Conservation (phyloP, 2,329 filamentous ascomycete species). For the Lasiodiplodia gonubiensis region DNA sequence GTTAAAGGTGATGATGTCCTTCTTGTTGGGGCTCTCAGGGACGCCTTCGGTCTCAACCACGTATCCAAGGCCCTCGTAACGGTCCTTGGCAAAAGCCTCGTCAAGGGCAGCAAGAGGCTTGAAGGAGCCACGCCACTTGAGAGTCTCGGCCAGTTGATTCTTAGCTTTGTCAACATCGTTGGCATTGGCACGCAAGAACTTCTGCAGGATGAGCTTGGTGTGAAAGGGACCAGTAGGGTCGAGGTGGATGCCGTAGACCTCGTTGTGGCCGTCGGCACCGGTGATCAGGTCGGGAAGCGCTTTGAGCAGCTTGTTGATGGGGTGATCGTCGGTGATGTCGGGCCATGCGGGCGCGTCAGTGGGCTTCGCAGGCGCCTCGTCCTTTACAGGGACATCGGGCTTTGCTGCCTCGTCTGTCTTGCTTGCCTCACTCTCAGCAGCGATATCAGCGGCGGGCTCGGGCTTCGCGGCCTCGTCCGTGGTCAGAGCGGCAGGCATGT, state of each 20-base stretch:
- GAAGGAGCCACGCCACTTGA: constrained; percentile 81
- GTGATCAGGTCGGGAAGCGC: constrained; percentile 64
- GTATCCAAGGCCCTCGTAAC: constrained; percentile 81
- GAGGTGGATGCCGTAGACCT: constrained; percentile 86
- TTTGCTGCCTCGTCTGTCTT: background rate
- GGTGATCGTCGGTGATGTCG: constrained; percentile 45
- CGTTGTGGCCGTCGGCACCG: constrained; percentile 63
- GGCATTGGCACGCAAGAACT: constrained; percentile 90
- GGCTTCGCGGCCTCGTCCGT: constrained; percentile 1
- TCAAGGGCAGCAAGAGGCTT: constrained; percentile 71
- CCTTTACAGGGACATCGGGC: background rate
- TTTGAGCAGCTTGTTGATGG: constrained; percentile 62
- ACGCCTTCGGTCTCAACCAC: constrained; percentile 71
- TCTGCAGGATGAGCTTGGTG: constrained; percentile 84
- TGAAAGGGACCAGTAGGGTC: constrained; percentile 62
- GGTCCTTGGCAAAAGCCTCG: constrained; percentile 66
- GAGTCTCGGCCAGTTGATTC: constrained; percentile 77
- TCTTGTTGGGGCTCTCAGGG: constrained; percentile 58
- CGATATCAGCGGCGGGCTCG: constrained; percentile 1
- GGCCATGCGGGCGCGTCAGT: constrained; percentile 39
- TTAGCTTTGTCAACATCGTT: constrained; percentile 75
- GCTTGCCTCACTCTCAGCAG: background rate
- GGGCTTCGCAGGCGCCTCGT: background rate
- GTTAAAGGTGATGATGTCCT: constrained; percentile 84
- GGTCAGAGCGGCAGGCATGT: background rate